A percentile compares a stretch with the other conserved stretches of the same genome.
Conservation (phyloP, 306 rosid genomes). For the Begonia masoniana region DNA sequence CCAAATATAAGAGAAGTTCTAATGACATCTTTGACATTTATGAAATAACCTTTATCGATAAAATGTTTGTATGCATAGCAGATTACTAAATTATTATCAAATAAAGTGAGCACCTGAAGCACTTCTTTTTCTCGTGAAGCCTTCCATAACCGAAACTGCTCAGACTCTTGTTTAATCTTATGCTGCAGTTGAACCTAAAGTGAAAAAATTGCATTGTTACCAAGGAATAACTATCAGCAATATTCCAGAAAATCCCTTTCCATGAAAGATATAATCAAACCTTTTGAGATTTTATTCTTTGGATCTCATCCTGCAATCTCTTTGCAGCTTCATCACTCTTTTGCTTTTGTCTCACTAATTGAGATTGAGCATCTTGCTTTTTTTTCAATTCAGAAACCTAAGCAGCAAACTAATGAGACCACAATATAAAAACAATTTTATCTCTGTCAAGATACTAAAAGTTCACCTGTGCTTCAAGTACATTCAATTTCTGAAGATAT, state of each 20-base stretch:
- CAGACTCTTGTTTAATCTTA: constrained; percentile 94
- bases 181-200: constrained; percentile 86
- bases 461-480: constrained; percentile 76
- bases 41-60: too few species aligned
- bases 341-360: constrained; percentile 66
- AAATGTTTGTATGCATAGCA: too few species aligned
- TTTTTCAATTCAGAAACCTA: constrained; percentile 78
- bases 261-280: constrained; percentile 14
- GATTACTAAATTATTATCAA: too few species aligned
- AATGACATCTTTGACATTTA: too few species aligned
- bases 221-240: constrained; percentile 3
- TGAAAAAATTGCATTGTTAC: constrained; percentile 8
- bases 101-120: constrained; percentile 48
- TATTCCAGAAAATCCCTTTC: neutral
- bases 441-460: constrained; percentile 3
- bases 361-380: constrained; percentile 93
- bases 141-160: constrained; percentile 94
- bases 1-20: too few species aligned
- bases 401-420: constrained; percentile 22
- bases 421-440: constrained; percentile 6
- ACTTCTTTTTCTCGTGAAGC: constrained; percentile 93
- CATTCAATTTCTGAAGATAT: constrained; percentile 78
- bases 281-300: constrained; percentile 84
- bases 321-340: constrained; percentile 83
- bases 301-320: constrained; percentile 84